Percentiles rank a stretch among this genome's conserved stretches.
Conservation (phyloP, 2,329 filamentous ascomycete species). For the Rachicladosporium sp. region DNA sequence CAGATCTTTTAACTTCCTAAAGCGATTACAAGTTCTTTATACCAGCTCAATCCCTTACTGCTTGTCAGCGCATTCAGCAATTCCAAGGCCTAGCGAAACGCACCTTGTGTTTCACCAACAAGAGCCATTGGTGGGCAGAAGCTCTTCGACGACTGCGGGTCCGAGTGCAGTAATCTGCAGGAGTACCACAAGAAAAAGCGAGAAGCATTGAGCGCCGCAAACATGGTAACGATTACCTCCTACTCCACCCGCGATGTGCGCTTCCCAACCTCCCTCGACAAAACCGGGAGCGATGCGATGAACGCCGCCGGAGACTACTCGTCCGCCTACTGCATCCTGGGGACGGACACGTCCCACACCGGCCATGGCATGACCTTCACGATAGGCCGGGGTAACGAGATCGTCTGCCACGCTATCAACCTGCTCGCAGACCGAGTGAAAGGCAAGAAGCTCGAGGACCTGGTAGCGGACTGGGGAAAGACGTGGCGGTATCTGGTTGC, state of each 20-base stretch:
- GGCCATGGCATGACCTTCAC: constrained; percentile 82
- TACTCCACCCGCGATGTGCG: constrained; percentile 26
- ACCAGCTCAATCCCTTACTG: too few species aligned
- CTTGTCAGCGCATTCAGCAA: too few species aligned
- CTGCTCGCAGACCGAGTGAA: constrained; percentile 65
- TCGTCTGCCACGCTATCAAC: constrained; percentile 74
- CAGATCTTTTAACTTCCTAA: too few species aligned
- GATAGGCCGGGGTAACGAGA: constrained; percentile 81
- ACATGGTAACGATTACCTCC: constrained; percentile 24
- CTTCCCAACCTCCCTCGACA: constrained; percentile 68
- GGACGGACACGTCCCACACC: constrained; percentile 59
- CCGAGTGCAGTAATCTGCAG: constrained; percentile 2
- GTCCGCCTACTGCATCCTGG: constrained; percentile 81
- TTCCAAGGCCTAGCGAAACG: too few species aligned
- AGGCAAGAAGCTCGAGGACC: constrained; percentile 61
- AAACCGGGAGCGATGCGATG: constrained; percentile 92
- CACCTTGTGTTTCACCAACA: too few species aligned
- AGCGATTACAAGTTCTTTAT: too few species aligned
- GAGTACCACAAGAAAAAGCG: constrained; percentile 16
- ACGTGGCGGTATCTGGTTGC: constrained; percentile 85
- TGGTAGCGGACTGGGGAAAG: constrained; percentile 70
- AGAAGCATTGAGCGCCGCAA: constrained; percentile 1
- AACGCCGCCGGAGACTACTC: constrained; percentile 90
- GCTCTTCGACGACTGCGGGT: too few species aligned
- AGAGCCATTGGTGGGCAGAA: too few species aligned